Conservation (phyloP, 129 eudicot species). For the Pulicaria dysenterica region DNA sequence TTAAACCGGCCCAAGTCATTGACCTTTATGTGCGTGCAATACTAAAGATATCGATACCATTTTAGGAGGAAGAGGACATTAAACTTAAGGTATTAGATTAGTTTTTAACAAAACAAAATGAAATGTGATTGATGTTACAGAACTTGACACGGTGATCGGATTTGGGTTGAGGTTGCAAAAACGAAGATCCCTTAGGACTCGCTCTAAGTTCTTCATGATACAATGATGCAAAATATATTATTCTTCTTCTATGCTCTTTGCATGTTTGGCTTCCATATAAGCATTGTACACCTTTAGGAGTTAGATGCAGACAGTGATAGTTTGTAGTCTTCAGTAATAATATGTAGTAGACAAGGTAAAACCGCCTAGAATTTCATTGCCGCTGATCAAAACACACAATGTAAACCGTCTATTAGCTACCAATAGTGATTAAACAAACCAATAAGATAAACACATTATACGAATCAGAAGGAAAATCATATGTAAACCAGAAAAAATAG, state of each 20-base stretch:
- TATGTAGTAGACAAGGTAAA: neutral
- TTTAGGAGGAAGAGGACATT: neutral
- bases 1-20: no score
- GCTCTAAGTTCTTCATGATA: constrained; percentile 8
- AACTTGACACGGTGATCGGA: neutral
- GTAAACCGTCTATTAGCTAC: neutral
- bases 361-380: constrained; percentile 32
- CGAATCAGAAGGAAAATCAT: neutral
- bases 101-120: neutral
- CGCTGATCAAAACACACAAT: constrained; percentile 30
- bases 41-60: neutral
- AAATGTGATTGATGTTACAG: constrained; percentile 22
- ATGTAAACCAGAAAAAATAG: neutral
- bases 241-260: constrained; percentile 15
- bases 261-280: constrained; percentile 15
- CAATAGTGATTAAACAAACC: neutral
- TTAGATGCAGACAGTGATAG: neutral
- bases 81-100: neutral
- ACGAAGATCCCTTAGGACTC: neutral
- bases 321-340: neutral
- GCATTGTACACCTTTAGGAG: constrained; percentile 12
- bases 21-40: neutral
- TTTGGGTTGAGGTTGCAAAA: constrained; percentile 12
- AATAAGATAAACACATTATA: neutral
- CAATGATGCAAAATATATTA: constrained; percentile 7